Conservation (phyloP, 2,329 filamentous ascomycete genomes). For the Akanthomyces uredinophilus region DNA sequence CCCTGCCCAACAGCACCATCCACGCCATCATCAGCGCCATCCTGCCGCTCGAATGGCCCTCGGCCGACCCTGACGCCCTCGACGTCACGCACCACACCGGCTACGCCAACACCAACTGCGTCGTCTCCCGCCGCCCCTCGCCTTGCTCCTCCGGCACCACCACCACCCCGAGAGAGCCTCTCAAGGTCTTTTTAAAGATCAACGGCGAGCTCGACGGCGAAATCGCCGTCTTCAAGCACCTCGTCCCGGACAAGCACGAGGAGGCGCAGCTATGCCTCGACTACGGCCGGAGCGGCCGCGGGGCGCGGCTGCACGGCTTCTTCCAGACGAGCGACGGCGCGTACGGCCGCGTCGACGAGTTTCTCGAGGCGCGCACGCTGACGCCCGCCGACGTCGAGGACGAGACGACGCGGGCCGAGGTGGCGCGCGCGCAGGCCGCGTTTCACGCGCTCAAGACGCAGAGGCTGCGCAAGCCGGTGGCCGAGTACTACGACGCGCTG, state of each 20-base stretch:
- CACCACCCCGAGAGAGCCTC: slow-evolving; percentile 2
- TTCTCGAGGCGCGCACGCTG: slow-evolving; percentile 16
- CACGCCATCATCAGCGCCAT: neutral
- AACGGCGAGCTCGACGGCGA: neutral
- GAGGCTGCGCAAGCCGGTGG: neutral
- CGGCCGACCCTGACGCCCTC: neutral
- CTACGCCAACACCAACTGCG: neutral
- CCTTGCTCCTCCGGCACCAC: too few relatives aligned
- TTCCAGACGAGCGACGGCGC: slow-evolving; percentile 17
- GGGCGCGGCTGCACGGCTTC: slow-evolving; percentile 15
- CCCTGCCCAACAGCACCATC: neutral
- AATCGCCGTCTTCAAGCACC: slow-evolving; percentile 10
- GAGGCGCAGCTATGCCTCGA: slow-evolving; percentile 14
- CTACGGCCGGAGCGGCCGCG: slow-evolving; percentile 13
- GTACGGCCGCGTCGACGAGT: slow-evolving; percentile 16
- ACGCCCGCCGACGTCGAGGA: slow-evolving; percentile 16
- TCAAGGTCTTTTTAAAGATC: slow-evolving; percentile 15
- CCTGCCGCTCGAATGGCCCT: neutral
- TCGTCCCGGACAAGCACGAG: slow-evolving; percentile 14
- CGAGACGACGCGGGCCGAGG: slow-evolving; percentile 7
- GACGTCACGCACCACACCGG: neutral
- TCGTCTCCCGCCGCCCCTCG: neutral
- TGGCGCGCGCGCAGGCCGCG: slow-evolving; percentile 13
- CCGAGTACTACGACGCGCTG: slow-evolving; percentile 11
- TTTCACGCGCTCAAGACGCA: slow-evolving; percentile 5